phyloP scores from a whole-genome alignment of 2,329 filamentous ascomycete species.

The Achaetomium macrosporum region DNA sequence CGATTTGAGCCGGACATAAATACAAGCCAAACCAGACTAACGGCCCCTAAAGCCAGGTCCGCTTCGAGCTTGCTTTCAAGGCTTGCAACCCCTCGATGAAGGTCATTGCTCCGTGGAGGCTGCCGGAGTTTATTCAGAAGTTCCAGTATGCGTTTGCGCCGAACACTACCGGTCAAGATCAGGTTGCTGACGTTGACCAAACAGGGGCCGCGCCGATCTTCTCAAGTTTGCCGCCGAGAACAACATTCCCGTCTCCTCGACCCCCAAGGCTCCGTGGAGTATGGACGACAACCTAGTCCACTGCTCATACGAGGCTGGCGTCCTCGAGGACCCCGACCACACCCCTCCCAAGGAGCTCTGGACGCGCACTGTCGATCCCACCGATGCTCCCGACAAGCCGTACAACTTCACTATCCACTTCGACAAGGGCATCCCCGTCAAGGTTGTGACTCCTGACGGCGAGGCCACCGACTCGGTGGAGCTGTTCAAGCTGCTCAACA shows the following conservation, averaged over 20 bases:
- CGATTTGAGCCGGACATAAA: neutral
- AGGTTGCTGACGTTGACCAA: conserved; percentile 1
- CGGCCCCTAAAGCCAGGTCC: conserved; percentile 52
- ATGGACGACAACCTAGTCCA: conserved; percentile 63
- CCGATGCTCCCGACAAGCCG: conserved; percentile 62
- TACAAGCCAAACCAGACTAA: conserved; percentile 27
- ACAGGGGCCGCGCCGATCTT: conserved; percentile 60
- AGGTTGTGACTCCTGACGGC: conserved; percentile 70
- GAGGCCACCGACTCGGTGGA: conserved; percentile 67
- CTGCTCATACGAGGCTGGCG: conserved; percentile 74
- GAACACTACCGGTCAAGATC: conserved; percentile 6
- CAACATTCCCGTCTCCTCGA: conserved; percentile 66
- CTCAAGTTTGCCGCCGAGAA: conserved; percentile 63
- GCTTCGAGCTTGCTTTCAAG: conserved; percentile 49
- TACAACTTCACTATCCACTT: conserved; percentile 66
- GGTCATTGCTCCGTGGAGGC: conserved; percentile 70
- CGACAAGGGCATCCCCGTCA: conserved; percentile 62
- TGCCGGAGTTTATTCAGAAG: conserved; percentile 62
- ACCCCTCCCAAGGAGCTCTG: conserved; percentile 74
- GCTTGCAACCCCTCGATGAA: conserved; percentile 54
- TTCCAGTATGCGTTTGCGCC: conserved; percentile 43
- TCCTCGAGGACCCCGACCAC: conserved; percentile 59
- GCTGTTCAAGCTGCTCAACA: conserved; percentile 66
- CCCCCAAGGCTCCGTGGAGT: conserved; percentile 60
- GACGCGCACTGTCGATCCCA: conserved; percentile 65